These are phyloP conservation scores for Furcasterigmium sp. DNA, from an alignment of 2,329 filamentous ascomycete species.

Conservation along the genomic window DNA sequence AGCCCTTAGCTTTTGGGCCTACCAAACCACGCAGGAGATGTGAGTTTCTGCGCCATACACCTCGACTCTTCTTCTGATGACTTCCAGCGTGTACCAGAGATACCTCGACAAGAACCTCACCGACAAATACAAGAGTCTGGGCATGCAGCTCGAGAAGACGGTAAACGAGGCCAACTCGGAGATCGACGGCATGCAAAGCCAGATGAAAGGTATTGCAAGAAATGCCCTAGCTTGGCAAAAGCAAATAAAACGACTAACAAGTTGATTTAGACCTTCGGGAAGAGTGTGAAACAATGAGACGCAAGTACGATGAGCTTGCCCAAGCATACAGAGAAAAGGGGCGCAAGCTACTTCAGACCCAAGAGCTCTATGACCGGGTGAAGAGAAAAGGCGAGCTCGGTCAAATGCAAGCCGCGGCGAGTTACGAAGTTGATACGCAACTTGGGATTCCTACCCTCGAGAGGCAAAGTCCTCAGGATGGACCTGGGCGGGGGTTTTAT, in stretches of 20 bases:
- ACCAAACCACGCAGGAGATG: slow-evolving; percentile 83
- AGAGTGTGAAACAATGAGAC: slow-evolving; percentile 58
- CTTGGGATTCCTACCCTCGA: background rate
- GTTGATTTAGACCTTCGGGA: slow-evolving; percentile 42
- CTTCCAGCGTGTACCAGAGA: slow-evolving; percentile 66
- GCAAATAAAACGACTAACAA: too few species aligned
- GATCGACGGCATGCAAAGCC: slow-evolving; percentile 60
- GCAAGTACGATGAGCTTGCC: slow-evolving; percentile 68
- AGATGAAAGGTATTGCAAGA: slow-evolving; percentile 57
- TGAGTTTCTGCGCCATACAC: slow-evolving; percentile 28
- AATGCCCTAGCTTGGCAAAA: too few species aligned
- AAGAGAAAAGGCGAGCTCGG: slow-evolving; percentile 50
- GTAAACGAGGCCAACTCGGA: slow-evolving; percentile 71
- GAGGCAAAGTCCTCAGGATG: background rate
- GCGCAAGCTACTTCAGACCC: slow-evolving; percentile 62
- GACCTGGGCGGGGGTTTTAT: background rate
- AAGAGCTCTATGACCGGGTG: slow-evolving; percentile 58
- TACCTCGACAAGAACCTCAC: slow-evolving; percentile 65
- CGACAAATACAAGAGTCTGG: slow-evolving; percentile 65
- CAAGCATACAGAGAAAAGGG: slow-evolving; percentile 65
- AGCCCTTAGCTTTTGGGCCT: slow-evolving; percentile 79
- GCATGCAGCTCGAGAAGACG: slow-evolving; percentile 63
- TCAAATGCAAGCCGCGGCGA: slow-evolving; percentile 50
- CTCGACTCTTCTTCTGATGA: slow-evolving; percentile 3
- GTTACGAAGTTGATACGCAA: slow-evolving; percentile 23